phyloP scores from a whole-genome alignment of 2,329 filamentous ascomycete species.

The Claviceps sp. region DNA sequence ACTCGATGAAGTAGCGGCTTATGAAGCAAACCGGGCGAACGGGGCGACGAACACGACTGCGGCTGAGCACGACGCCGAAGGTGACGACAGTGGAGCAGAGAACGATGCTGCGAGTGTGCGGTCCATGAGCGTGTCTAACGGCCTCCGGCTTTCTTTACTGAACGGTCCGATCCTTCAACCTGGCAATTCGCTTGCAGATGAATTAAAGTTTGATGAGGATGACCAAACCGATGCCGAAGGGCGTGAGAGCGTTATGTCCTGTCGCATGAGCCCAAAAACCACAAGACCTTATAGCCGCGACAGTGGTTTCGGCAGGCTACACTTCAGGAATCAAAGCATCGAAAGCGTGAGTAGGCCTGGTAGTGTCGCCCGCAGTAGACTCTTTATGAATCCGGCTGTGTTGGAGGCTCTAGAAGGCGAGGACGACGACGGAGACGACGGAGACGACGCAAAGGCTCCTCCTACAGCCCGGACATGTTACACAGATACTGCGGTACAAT shows the following conservation, averaged over 20 bases:
- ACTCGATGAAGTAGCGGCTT: constrained; percentile 70
- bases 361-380: constrained; percentile 39
- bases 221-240: constrained; percentile 60
- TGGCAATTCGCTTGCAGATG: constrained; percentile 74
- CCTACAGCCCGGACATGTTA: constrained; percentile 37
- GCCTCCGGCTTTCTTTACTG: constrained; percentile 60
- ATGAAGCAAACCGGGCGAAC: constrained; percentile 42
- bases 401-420: constrained; percentile 43
- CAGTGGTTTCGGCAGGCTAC: constrained; percentile 33
- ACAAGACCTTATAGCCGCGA: constrained; percentile 44
- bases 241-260: constrained; percentile 46
- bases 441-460: constrained; percentile 29
- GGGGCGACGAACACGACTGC: constrained; percentile 21
- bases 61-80: constrained; percentile 39
- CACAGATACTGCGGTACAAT: constrained; percentile 67
- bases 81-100: constrained; percentile 48
- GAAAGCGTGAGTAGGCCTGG: constrained; percentile 43
- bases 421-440: constrained; percentile 35
- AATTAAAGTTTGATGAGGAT: constrained; percentile 72
- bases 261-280: constrained; percentile 29
- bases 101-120: constrained; percentile 58
- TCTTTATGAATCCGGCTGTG: constrained; percentile 40
- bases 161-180: constrained; percentile 43
- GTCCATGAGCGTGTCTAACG: constrained; percentile 59
- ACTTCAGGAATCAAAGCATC: constrained; percentile 42